Conservation (phyloP, 306 rosid species). For the Cicer yamashitae region DNA sequence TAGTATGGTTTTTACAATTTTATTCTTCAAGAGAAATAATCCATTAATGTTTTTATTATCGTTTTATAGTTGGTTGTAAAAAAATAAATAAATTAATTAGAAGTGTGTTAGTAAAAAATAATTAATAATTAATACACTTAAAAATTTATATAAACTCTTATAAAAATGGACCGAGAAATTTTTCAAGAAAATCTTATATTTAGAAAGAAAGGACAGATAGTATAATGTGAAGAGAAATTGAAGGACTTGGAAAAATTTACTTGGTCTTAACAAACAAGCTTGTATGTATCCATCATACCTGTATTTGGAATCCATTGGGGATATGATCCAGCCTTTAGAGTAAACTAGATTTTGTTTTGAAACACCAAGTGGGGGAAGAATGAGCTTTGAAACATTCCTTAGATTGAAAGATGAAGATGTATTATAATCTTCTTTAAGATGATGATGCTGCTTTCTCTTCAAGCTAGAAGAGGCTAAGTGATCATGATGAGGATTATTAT, state of each 20-base stretch:
- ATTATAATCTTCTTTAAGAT: conserved; percentile 41
- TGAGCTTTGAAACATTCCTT: conserved; percentile 73
- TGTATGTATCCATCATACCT: conserved; percentile 46
- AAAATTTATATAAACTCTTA: too few species aligned
- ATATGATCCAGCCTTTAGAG: conserved; percentile 70
- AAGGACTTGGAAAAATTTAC: neutral
- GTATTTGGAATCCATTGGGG: conserved; percentile 87
- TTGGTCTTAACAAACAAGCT: neutral
- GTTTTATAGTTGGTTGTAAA: too few species aligned
- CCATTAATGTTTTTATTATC: too few species aligned
- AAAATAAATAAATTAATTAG: too few species aligned
- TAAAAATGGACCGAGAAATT: too few species aligned
- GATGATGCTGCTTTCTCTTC: conserved; percentile 31
- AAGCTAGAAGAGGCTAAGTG: conserved; percentile 42
- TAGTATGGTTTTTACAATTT: too few species aligned
- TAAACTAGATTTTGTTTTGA: conserved; percentile 57
- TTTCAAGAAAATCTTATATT: too few species aligned
- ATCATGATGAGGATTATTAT: conserved; percentile 37
- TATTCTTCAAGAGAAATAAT: too few species aligned
- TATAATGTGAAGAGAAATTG: neutral
- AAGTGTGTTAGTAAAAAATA: too few species aligned
- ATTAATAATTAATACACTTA: too few species aligned
- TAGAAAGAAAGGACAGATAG: too few species aligned
- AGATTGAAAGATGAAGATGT: conserved; percentile 54
- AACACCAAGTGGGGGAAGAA: conserved; percentile 91